Evolutionary conservation across 2,329 filamentous ascomycete species (phyloP).

Genomic region (Dactylellina sp.): DNA sequence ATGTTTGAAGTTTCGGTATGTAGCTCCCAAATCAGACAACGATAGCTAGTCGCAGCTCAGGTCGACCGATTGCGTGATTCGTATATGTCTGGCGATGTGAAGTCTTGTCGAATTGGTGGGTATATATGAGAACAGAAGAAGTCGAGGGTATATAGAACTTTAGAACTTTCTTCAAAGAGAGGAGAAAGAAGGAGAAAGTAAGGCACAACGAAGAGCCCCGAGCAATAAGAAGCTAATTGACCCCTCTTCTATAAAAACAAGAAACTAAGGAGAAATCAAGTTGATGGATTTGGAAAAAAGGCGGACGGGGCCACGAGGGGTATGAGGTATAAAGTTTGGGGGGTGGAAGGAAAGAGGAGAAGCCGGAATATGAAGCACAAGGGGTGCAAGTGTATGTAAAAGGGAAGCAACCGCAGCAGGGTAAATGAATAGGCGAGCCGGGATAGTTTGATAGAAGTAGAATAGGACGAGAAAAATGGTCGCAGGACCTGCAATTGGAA

Average conservation of each 20-base stretch:
- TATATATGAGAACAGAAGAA: constrained; percentile 8
- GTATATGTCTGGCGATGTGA: constrained; percentile 5
- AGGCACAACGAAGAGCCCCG: constrained; percentile 12
- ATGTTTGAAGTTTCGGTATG: not conserved
- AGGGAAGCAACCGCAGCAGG: constrained; percentile 42
- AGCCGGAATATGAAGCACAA: constrained; percentile 9
- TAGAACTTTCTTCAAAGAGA: constrained; percentile 6
- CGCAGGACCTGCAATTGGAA: constrained; percentile 30
- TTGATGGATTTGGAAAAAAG: constrained; percentile 13
- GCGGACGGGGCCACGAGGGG: constrained; percentile 35
- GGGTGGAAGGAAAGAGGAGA: constrained; percentile 24
- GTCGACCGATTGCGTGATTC: constrained; percentile 8
- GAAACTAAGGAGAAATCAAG: constrained; percentile 25
- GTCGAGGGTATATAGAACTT: too few relatives aligned
- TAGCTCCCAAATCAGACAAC: constrained; percentile 14
- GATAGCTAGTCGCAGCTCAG: constrained; percentile 19
- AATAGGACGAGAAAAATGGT: constrained; percentile 29
- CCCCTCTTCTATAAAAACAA: constrained; percentile 33
- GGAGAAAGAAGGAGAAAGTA: constrained; percentile 20
- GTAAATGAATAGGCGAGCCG: constrained; percentile 56
- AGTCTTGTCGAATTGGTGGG: not conserved
- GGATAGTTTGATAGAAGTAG: constrained; percentile 17
- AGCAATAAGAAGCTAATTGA: constrained; percentile 11
- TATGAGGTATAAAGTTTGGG: constrained; percentile 29
- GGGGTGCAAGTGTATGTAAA: constrained; percentile 7